Conservation (phyloP, 805 yeast species). For the Kazachstania kunashirensis region DNA sequence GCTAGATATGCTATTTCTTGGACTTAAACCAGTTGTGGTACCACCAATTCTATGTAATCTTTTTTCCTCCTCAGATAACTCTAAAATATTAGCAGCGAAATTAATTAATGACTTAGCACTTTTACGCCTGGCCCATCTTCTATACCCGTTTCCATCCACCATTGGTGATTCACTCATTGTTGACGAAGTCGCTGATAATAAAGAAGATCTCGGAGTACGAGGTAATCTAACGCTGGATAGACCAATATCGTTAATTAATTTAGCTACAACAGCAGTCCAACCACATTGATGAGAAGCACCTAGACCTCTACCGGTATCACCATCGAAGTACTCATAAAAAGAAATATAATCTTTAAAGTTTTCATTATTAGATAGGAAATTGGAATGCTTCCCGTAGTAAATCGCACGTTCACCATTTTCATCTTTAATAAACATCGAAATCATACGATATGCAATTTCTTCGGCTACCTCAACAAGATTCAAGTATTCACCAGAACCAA, state of each 20-base stretch:
- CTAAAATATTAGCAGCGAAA: conserved; percentile 57
- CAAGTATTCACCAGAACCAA: conserved; percentile 65
- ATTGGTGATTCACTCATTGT: conserved; percentile 6
- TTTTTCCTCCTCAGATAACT: conserved; percentile 54
- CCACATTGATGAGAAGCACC: conserved; percentile 96
- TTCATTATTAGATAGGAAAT: conserved; percentile 53
- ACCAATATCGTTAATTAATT: conserved; percentile 87
- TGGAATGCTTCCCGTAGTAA: conserved; percentile 57
- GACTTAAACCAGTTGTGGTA: conserved; percentile 15
- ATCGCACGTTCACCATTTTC: conserved; percentile 64
- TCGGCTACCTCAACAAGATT: conserved; percentile 88
- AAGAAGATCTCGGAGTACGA: conserved; percentile 21
- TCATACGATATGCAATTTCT: conserved; percentile 78
- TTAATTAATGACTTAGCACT: conserved; percentile 67
- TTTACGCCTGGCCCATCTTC: conserved; percentile 53
- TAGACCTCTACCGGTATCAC: conserved; percentile 87
- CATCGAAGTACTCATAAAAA: conserved; percentile 85
- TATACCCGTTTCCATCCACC: conserved; percentile 26
- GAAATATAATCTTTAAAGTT: conserved; percentile 67
- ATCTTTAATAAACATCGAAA: conserved; percentile 64
- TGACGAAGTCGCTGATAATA: conserved; percentile 7
- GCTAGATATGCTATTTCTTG: conserved; percentile 17
- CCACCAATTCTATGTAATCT: conserved; percentile 21
- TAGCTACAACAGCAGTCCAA: conserved; percentile 91
- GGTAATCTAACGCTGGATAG: conserved; percentile 37